Evolutionary conservation across 2,329 filamentous ascomycete genomes (phyloP), one percentile per base, ranked within the genome.

Genomic region (Botrytis pseudocinerea): DNA sequence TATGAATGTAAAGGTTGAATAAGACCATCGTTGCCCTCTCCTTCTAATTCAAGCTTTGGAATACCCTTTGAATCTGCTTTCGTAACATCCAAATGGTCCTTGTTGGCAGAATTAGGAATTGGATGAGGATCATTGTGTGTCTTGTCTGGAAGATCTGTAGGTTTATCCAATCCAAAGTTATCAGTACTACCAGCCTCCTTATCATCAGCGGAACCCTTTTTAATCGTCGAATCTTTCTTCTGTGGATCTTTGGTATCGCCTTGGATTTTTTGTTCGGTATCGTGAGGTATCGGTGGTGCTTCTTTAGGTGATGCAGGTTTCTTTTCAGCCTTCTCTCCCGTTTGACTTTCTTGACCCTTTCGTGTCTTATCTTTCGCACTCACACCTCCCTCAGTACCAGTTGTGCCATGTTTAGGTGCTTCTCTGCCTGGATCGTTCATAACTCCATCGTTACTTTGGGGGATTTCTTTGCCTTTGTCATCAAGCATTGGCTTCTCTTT

Each of bases 1-100:
- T 96, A 97, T 6, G 96, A 98, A 82, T 99, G 95, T 79, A 91
- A 86, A 28, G 93, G 93, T 75, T 91, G 92, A 74, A 95, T 94
- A 59, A 95, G 85, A 73, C 91, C 89, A 42, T 85, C 84, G 16
- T 80, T 80, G 16, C 87, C 87, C 10, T 87, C 85, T 7, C 84
- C 83, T 8, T 81, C 81, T 65, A 72, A 76, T 78, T 80, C 65
- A 78, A 79, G 73, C 75, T 81, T 76, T 77, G 82, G 68, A 73
- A 79, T 66, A 75, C 78, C 79, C 70, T 84, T 82, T 14, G 81
- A 81, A 28, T 82, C 79, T 18, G 83, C 80, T 77, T 84, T 84
- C 72, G 83, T 77, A 54, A 89, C 80, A 75, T 90, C 87, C 65
- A 91, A 84, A 75, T 90, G 88, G 77, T 91, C 87, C 79, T 91